Evolutionary conservation across 805 yeast species (phyloP), one percentile per base, ranked within the genome.

Genomic region (Candida mattraensis): DNA sequence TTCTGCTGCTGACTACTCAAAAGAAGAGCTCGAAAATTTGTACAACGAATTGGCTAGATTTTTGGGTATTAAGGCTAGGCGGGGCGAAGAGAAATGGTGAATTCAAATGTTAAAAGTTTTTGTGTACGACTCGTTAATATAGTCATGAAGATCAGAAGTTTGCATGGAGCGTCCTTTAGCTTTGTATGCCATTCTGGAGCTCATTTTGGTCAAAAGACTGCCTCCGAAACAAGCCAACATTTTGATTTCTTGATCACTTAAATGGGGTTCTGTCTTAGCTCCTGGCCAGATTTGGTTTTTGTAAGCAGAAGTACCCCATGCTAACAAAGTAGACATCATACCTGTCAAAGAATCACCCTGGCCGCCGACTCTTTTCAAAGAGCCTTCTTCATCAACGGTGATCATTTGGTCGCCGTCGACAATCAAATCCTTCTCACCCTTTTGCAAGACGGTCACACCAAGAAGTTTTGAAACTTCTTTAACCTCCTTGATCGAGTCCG

Each of bases 281-380:
- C 64, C 72, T 1, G 70, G 70, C 89, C 95, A 86, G 2, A 81
- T 51, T 3, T 66, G 58, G 20, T 69, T 52, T 40, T 75, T 72
- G 54, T 85, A 83, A n/a, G 68, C 61, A 9, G 83, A 81, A 16
- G 72, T 54, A 5, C 84, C 77, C 95, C 95, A 91, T 5, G 87
- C 85, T 21, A 85, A 53, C 51, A 91, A 67, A 0, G 95, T 82
- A 1, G 89, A 88, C n/a, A 88, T 62, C 16, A 86, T 67, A 0
- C 99, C 99, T 0, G 91, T 76, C 24, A 93, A 59, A 0, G 96
- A 84, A 51, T 93, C 99, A 17, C 99, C 99, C 63, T 93, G 98
- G 0, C 99, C 99, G 9, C 97, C 96, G 6, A 86, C 94, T 35
- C 99, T 70, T 53, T 86, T 83, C 32, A 64, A 60, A 5, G 93